Percentiles rank a stretch among this genome's conserved stretches.
phyloP scores from a whole-genome alignment of 306 rosid species.

The Casuarina cunninghamiana region DNA sequence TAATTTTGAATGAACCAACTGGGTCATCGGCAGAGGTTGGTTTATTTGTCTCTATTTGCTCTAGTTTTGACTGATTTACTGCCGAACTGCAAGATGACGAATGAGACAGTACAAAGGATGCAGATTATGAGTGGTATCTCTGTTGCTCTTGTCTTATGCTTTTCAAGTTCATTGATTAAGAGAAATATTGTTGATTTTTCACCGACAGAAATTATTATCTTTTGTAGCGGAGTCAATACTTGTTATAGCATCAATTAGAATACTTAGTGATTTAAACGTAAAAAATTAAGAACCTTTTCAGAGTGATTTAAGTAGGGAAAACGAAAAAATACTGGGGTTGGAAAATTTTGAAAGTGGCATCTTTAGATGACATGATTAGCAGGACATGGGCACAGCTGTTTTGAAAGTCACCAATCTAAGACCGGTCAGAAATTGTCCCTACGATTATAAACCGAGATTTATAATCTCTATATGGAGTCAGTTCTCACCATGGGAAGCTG shows the following conservation, averaged over 20 bases:
- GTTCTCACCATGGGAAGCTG: background rate
- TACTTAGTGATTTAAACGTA: background rate
- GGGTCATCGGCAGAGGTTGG: conserved; percentile 76
- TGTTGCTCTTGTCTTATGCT: background rate
- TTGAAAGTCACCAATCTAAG: too few species aligned
- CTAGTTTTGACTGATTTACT: background rate
- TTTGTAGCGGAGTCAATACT: background rate
- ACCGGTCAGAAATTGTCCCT: background rate
- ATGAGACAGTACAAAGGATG: conserved; percentile 1
- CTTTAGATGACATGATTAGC: background rate
- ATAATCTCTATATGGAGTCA: background rate
- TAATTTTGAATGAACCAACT: conserved; percentile 56
- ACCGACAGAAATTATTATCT: background rate
- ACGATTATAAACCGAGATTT: background rate
- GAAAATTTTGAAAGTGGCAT: background rate
- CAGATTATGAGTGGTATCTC: background rate
- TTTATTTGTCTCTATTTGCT: conserved; percentile 15
- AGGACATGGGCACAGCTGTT: too few species aligned
- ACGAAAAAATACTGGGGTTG: background rate
- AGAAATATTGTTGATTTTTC: background rate
- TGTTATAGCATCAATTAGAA: background rate
- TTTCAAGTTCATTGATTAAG: background rate
- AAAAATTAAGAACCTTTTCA: background rate
- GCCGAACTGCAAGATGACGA: conserved; percentile 15
- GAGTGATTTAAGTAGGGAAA: too few species aligned